Conservation (phyloP, 768 basidiomycete species). For the Auriscalpium orientale region DNA sequence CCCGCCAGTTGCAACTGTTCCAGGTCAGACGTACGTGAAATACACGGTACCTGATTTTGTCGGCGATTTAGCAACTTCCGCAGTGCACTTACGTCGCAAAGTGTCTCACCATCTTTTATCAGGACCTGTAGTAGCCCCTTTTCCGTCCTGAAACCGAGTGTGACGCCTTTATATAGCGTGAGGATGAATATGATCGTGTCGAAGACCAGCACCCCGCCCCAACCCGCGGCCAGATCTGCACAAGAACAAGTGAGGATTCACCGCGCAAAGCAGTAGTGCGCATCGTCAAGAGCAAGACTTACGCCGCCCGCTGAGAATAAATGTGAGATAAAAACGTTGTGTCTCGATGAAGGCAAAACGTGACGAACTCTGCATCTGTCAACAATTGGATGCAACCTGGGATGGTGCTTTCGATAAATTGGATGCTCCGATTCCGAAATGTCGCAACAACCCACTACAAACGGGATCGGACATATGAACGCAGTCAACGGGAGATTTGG, state of each 20-base stretch:
- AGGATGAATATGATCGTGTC: constrained; percentile 1
- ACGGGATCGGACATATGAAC: neutral
- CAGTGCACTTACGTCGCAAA: no score
- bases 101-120: neutral
- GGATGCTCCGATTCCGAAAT: neutral
- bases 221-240: neutral
- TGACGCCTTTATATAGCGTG: neutral
- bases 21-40: neutral
- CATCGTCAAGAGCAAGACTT: neutral
- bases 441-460: neutral
- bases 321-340: neutral
- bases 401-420: neutral
- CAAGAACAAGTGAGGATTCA: no score
- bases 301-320: neutral
- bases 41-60: neutral
- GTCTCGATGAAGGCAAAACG: neutral
- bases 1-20: neutral
- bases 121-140: neutral
- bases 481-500: no score
- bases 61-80: no score
- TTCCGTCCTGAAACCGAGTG: neutral
- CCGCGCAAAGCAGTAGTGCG: no score
- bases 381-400: neutral
- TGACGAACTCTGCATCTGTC: neutral
- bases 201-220: neutral